phyloP scores from a whole-genome alignment of 2,329 filamentous ascomycete species.

The Cytospora leucostoma region DNA sequence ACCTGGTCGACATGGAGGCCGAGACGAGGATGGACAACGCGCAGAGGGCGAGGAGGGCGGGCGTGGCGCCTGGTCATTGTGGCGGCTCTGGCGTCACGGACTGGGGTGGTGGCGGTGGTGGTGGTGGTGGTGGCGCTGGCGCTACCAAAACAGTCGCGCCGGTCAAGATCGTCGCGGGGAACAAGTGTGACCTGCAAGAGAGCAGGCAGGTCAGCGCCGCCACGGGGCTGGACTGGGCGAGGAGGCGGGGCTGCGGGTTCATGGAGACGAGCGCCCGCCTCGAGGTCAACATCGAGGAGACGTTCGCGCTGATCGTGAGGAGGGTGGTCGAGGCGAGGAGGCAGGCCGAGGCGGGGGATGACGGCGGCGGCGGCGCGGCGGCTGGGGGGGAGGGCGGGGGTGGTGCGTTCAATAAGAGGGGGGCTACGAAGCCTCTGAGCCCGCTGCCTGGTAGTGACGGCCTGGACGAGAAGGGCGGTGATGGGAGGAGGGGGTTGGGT shows the following conservation, averaged over 20 bases:
- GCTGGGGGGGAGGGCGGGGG: not conserved
- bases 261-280: slow-evolving; percentile 87
- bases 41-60: slow-evolving; percentile 51
- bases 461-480: slow-evolving; percentile 42
- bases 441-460: slow-evolving; percentile 48
- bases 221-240: slow-evolving; percentile 75
- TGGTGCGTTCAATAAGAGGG: slow-evolving; percentile 46
- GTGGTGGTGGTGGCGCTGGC: too few species aligned
- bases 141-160: slow-evolving; percentile 68
- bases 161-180: slow-evolving; percentile 81
- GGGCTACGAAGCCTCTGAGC: slow-evolving; percentile 60
- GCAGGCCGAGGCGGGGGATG: slow-evolving; percentile 51
- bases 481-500: slow-evolving; percentile 5
- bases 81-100: slow-evolving; percentile 33
- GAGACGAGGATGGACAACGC: slow-evolving; percentile 68
- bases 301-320: slow-evolving; percentile 70
- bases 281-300: slow-evolving; percentile 88
- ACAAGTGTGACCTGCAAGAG: slow-evolving; percentile 81
- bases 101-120: slow-evolving; percentile 33
- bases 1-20: slow-evolving; percentile 80
- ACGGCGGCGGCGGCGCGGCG: too few species aligned
- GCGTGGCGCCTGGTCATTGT: slow-evolving; percentile 37
- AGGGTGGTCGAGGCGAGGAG: slow-evolving; percentile 61
- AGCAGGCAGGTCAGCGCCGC: slow-evolving; percentile 68
- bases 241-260: slow-evolving; percentile 73